Base-by-base conservation (phyloP, 352 stramenopile species). In the Phytophthora citrophthora region DNA sequence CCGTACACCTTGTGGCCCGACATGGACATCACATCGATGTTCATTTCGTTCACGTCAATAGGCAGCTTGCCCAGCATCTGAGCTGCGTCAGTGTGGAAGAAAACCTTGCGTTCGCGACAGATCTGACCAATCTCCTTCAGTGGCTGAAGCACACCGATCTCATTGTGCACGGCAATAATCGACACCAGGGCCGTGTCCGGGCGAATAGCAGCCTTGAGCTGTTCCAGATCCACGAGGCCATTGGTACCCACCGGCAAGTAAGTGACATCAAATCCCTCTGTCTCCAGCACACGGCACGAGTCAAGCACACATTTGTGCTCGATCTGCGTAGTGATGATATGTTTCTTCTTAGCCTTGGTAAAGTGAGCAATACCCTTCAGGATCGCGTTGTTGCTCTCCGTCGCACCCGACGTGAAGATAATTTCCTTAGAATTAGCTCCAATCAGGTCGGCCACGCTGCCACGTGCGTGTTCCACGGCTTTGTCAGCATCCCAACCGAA, bases 81-180 rank as follows among this genome's bases (percentile, higher is more conserved):
- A 32, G 98, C 98, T 5, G 97, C 96, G 82, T 99, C 98, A 15
- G 93, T 98, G 82, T 99, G 98, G 83, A 99, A 99, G 67, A 99
- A 98, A 27, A 99, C 88, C 72, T 98, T 98, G 63, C 85, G 75
- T 18, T 82, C 79, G 46, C 90, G 88, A 72, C 95, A 98, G 48
- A 98, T 93, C 55, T 91, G 77, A 23, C 96, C 96, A 73, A 99
- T 99, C 63, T 98, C 93, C 77, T 98, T 92, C 5, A 99, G 81
- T 9, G 97, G 97, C 77, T 99, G 98, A 26, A 99, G 63, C 27
- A 99, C 98, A 32, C 98, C 98, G 77, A 99, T 99, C 81, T 99
- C 98, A 77, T 99, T 99, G 88, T 99, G 99, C 44, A 99, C 97
- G 2, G 97, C 97, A 89, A 99, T 99, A 41, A 99, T 84, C 45